These are phyloP conservation scores for Ulmus americana DNA, from an alignment of 331 rosid genomes.

Conservation along the genomic window DNA sequence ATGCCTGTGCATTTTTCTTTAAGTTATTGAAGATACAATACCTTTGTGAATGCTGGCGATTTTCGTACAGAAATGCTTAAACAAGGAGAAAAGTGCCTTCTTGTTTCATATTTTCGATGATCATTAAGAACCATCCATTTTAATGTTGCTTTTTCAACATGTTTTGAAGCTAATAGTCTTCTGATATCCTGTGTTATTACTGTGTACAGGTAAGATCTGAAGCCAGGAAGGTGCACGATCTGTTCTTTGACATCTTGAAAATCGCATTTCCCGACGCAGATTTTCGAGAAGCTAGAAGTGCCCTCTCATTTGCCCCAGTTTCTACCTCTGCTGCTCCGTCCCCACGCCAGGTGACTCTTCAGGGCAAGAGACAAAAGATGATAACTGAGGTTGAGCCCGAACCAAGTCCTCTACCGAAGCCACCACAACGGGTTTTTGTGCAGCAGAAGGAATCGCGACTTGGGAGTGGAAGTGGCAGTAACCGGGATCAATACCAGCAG, in stretches of 20 bases:
- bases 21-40: background rate
- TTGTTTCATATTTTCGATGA: no score
- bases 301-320: conserved; percentile 56
- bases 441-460: conserved; percentile 62
- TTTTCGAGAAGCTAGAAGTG: conserved; percentile 74
- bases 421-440: conserved; percentile 57
- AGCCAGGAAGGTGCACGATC: conserved; percentile 95
- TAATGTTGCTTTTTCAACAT: background rate
- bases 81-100: background rate
- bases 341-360: conserved; percentile 48
- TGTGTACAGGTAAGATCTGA: conserved; percentile 79
- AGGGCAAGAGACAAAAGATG: conserved; percentile 57
- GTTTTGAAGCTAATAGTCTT: background rate
- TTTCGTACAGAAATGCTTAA: background rate
- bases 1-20: conserved; percentile 3
- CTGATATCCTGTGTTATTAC: conserved; percentile 3
- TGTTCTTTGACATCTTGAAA: conserved; percentile 83
- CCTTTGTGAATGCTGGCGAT: background rate
- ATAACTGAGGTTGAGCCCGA: conserved; percentile 67
- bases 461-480: conserved; percentile 46
- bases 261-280: conserved; percentile 86
- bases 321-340: conserved; percentile 41
- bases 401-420: conserved; percentile 46
- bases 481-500: conserved; percentile 56
- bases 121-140: background rate